These are phyloP conservation scores for Zasmidium angulare DNA, from an alignment of 2,329 filamentous ascomycete species.

Conservation along the genomic window DNA sequence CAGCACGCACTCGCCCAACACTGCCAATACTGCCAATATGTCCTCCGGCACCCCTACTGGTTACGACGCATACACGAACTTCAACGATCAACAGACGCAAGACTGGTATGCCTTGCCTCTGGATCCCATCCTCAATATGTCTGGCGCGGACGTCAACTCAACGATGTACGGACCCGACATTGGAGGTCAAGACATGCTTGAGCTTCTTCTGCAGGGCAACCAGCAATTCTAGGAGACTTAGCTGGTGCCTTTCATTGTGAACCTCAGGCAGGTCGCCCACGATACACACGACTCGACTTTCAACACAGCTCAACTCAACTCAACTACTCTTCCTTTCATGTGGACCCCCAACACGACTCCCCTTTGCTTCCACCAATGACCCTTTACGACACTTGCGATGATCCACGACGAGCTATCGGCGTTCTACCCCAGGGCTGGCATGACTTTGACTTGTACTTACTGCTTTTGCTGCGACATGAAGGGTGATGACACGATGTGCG, in stretches of 20 bases:
- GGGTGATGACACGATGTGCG: background rate
- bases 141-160: conserved; percentile 57
- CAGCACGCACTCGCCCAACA: conserved; percentile 31
- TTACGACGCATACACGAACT: conserved; percentile 17
- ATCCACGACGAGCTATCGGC: background rate
- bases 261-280: background rate
- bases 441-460: background rate
- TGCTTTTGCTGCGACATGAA: background rate
- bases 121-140: conserved; percentile 59
- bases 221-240: background rate
- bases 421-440: background rate
- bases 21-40: conserved; percentile 30
- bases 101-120: conserved; percentile 64
- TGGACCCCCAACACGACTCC: background rate
- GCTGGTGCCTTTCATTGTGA: background rate
- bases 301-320: background rate
- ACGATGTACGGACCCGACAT: conserved; percentile 64
- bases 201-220: conserved; percentile 40
- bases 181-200: conserved; percentile 54
- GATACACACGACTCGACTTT: background rate
- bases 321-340: too few species aligned
- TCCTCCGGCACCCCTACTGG: conserved; percentile 18
- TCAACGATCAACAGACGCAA: conserved; percentile 34
- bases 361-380: background rate
- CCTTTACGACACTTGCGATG: background rate